Evolutionary conservation across 345 rosid genomes (phyloP).

Genomic region (Arabidopsis suecica): DNA sequence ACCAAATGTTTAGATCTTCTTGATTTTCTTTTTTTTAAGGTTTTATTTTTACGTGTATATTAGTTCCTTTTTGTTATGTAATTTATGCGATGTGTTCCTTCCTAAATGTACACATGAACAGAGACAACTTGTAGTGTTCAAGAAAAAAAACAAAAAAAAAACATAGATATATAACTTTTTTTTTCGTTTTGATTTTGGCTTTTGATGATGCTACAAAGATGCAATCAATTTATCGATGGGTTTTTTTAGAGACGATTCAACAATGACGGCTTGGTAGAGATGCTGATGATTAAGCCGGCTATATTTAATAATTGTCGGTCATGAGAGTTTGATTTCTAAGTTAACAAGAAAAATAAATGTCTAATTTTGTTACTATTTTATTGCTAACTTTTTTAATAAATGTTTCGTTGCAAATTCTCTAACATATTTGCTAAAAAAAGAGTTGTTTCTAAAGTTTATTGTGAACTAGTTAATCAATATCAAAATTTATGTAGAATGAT

Average conservation of each 20-base stretch:
- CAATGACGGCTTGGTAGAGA: conserved; percentile 1
- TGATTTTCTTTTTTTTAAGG: conserved; percentile 27
- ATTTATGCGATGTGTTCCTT: conserved; percentile 30
- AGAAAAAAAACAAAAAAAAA: not conserved
- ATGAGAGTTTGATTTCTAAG: not conserved
- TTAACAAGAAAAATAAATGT: not conserved
- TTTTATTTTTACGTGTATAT: conserved; percentile 13
- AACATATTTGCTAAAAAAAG: not conserved
- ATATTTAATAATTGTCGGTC: conserved; percentile 10
- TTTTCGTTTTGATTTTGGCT: not conserved
- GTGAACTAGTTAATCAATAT: not conserved
- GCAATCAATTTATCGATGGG: not conserved
- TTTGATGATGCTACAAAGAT: not conserved
- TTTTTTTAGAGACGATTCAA: conserved; percentile 1
- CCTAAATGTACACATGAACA: conserved; percentile 16
- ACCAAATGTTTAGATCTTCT: conserved; percentile 82
- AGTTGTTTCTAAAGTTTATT: not conserved
- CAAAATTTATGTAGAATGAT: not conserved
- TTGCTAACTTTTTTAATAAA: not conserved
- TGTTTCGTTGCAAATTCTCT: not conserved
- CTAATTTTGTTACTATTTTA: not conserved
- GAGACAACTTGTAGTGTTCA: not conserved
- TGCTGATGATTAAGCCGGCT: conserved; percentile 10
- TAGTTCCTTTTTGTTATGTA: conserved; percentile 34
- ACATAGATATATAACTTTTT: not conserved